Percentiles rank a stretch among this genome's conserved stretches.
phyloP scores from a whole-genome alignment of 2,329 filamentous ascomycete genomes.

The Pezicula rhizophila region DNA sequence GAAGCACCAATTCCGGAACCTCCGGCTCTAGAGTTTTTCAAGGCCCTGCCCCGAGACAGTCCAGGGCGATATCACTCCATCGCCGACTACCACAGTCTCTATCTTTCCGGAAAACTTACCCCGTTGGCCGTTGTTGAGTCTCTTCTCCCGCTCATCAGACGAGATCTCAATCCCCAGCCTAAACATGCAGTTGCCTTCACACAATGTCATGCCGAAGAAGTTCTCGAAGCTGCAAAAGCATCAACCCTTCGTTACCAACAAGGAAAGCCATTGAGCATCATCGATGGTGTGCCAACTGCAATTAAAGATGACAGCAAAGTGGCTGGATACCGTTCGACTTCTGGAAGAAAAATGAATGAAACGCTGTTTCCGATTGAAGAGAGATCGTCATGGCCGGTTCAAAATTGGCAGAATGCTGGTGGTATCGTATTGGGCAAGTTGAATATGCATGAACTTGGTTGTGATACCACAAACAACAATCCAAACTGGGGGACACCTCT shows the following conservation, averaged over 20 bases:
- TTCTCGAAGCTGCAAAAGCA: conserved; percentile 61
- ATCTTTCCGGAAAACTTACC: conserved; percentile 62
- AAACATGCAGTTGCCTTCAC: conserved; percentile 69
- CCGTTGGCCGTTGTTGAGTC: conserved; percentile 66
- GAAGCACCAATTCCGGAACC: conserved; percentile 19
- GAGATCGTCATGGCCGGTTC: conserved; percentile 68
- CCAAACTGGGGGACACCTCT: conserved; percentile 74
- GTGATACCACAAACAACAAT: conserved; percentile 82
- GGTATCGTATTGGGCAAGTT: conserved; percentile 73
- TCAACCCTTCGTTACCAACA: conserved; percentile 68
- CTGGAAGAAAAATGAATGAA: conserved; percentile 72
- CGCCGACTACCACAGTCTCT: conserved; percentile 72
- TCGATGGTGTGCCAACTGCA: conserved; percentile 78
- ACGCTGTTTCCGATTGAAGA: conserved; percentile 65
- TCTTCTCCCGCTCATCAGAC: conserved; percentile 64
- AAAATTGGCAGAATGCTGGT: conserved; percentile 63
- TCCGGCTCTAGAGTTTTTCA: conserved; percentile 28
- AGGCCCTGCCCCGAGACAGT: conserved; percentile 34
- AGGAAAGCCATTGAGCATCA: conserved; percentile 57
- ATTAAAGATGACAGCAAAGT: conserved; percentile 79
- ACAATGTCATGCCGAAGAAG: conserved; percentile 56
- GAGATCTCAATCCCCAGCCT: conserved; percentile 45
- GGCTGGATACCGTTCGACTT: conserved; percentile 62
- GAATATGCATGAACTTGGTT: conserved; percentile 77
- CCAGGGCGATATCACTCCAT: conserved; percentile 59